phyloP scores from a whole-genome alignment of 495 filamentous ascomycete genomes.

The Platismatia glauca region DNA sequence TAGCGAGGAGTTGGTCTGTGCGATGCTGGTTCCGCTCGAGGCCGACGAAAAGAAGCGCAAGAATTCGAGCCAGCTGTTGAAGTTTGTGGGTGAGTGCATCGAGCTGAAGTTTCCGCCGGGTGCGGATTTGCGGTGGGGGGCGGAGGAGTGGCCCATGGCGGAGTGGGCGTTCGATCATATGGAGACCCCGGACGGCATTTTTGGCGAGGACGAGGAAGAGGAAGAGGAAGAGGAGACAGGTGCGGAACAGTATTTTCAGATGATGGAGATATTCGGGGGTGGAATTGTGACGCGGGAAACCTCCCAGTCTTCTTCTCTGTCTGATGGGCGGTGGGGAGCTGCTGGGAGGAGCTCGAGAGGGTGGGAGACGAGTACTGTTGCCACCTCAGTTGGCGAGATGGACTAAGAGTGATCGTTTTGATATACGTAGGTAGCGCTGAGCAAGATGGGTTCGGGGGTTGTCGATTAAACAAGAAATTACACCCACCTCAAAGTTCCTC shows the following conservation, averaged over 20 bases:
- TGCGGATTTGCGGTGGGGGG: neutral
- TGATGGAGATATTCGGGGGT: neutral
- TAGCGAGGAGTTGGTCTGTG: neutral
- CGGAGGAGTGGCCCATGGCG: constrained; percentile 1
- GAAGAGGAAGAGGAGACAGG: neutral
- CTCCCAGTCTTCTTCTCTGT: neutral
- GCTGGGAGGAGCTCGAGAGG: neutral
- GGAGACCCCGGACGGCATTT: too few relatives aligned
- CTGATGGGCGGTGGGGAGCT: neutral
- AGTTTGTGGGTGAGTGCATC: neutral
- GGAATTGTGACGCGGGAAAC: neutral
- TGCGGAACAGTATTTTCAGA: neutral
- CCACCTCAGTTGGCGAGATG: neutral
- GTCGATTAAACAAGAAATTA: neutral
- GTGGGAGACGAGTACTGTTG: neutral
- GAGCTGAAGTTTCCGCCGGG: neutral
- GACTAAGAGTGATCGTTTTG: neutral
- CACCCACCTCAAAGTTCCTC: neutral
- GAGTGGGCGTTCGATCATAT: neutral
- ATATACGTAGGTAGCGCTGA: neutral
- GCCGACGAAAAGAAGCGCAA: constrained; percentile 9
- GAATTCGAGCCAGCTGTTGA: constrained; percentile 2
- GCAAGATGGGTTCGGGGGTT: neutral
- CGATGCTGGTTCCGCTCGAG: constrained; percentile 12
- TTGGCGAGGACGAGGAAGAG: neutral